Evolutionary conservation across 1,139 yeast species (phyloP).

Genomic region (Debaryomyces robertsiae): DNA sequence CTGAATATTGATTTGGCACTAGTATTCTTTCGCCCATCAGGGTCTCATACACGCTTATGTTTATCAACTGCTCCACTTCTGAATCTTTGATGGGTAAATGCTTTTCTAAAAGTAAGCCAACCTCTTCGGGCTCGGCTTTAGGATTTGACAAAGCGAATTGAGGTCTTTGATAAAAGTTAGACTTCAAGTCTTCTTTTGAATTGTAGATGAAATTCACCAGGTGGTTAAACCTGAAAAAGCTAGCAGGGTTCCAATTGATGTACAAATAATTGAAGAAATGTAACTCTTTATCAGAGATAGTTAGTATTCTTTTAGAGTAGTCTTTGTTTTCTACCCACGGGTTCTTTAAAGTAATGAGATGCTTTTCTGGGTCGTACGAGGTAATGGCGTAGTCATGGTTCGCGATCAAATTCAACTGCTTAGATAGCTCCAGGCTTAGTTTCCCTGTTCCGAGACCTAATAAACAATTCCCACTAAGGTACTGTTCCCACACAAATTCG

Average conservation of each 20-base stretch:
- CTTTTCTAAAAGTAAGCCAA: constrained; percentile 55
- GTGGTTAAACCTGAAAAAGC: constrained; percentile 29
- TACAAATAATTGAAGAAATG: constrained; percentile 59
- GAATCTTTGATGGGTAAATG: constrained; percentile 26
- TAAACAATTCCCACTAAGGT: constrained; percentile 41
- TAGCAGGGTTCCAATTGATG: constrained; percentile 63
- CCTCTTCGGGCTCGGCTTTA: constrained; percentile 28
- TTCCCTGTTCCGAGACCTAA: constrained; percentile 73
- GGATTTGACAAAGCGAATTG: constrained; percentile 50
- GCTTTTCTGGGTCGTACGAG: constrained; percentile 11
- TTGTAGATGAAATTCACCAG: constrained; percentile 39
- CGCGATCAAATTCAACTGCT: constrained; percentile 45
- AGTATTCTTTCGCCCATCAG: constrained; percentile 36
- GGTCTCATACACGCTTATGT: constrained; percentile 34
- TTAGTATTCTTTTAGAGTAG: constrained; percentile 21
- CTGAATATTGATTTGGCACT: constrained; percentile 30
- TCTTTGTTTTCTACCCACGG: constrained; percentile 46
- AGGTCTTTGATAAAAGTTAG: constrained; percentile 40
- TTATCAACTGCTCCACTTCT: constrained; percentile 23
- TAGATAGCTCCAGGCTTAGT: constrained; percentile 39
- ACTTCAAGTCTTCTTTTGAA: constrained; percentile 13
- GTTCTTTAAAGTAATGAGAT: constrained; percentile 43
- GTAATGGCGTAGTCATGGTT: constrained; percentile 69
- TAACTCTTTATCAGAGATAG: constrained; percentile 27
- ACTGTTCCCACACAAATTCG: constrained; percentile 35